These are phyloP conservation scores for Fraxinus platypoda DNA, from an alignment of 305 asterid genomes.

Conservation along the genomic window DNA sequence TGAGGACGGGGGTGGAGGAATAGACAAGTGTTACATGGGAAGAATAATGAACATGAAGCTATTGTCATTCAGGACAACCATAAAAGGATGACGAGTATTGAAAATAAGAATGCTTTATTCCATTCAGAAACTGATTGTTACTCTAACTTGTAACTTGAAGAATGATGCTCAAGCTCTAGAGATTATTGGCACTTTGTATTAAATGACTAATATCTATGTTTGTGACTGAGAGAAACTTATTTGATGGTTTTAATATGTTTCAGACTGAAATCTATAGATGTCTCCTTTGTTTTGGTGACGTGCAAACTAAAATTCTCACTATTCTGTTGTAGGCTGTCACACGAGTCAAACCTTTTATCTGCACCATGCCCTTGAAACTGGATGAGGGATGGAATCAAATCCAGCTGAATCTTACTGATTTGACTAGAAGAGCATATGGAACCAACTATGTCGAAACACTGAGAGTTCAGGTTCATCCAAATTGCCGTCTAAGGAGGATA, in stretches of 20 bases:
- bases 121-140: conserved; percentile 17
- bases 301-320: neutral
- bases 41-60: neutral
- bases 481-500: conserved; percentile 86
- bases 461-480: conserved; percentile 94
- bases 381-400: conserved; percentile 98
- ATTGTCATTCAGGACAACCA: neutral
- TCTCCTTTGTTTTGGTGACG: neutral
- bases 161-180: conserved; percentile 27
- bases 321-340: conserved; percentile 65
- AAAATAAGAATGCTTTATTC: conserved; percentile 6
- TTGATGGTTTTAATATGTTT: neutral
- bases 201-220: conserved; percentile 22
- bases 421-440: conserved; percentile 90
- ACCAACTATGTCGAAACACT: conserved; percentile 90
- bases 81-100: neutral
- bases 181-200: conserved; percentile 21
- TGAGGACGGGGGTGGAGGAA: neutral
- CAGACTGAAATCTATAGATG: neutral
- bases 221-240: neutral
- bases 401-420: conserved; percentile 82
- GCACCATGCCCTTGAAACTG: conserved; percentile 95
- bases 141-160: conserved; percentile 21
- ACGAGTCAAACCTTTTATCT: conserved; percentile 85
- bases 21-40: neutral